phyloP scores from a whole-genome alignment of 2,329 filamentous ascomycete genomes.

The Plectosphaerella sp. region DNA sequence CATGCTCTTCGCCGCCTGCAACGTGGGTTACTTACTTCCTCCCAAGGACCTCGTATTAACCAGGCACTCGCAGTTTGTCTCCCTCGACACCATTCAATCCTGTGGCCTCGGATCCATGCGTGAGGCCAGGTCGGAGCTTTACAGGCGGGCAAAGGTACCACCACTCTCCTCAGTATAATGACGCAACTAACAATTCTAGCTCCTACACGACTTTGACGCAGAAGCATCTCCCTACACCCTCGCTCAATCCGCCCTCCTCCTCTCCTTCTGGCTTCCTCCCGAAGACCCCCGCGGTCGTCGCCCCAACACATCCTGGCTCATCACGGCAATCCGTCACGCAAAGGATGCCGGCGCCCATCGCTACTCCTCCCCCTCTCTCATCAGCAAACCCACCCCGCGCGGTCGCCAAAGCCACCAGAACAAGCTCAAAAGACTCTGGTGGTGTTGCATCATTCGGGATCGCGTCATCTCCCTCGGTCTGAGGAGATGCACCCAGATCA shows the following conservation, averaged over 20 bases:
- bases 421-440: not conserved
- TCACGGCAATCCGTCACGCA: not conserved
- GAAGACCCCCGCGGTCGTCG: not conserved
- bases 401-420: not conserved
- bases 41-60: not conserved
- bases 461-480: not conserved
- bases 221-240: not conserved
- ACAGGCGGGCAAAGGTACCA: not conserved
- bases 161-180: not conserved
- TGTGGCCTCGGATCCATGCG: not conserved
- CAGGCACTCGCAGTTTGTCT: not conserved
- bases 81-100: not conserved
- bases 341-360: not conserved
- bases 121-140: not conserved
- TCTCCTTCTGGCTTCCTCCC: not conserved
- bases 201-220: not conserved
- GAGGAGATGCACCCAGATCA: not conserved
- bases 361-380: not conserved
- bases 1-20: not conserved
- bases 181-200: not conserved
- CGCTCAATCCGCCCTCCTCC: not conserved
- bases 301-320: not conserved
- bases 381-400: not conserved
- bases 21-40: not conserved
- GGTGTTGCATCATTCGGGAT: constrained; percentile 1